Evolutionary conservation across 345 rosid species (phyloP).

Genomic region (Orychophragmus violaceus): DNA sequence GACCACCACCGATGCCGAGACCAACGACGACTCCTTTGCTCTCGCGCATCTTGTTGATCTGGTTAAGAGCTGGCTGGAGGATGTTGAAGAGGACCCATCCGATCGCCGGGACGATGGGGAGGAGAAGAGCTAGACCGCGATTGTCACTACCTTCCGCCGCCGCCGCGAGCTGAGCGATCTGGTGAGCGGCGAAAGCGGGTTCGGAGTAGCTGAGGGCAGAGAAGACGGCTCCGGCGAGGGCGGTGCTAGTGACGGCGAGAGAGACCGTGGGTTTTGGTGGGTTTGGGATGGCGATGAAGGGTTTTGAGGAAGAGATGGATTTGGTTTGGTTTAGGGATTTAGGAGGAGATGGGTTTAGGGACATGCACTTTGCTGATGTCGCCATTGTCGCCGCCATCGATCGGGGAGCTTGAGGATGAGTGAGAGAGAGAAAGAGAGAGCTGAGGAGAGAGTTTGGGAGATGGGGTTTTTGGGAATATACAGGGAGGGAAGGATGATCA

Average conservation of each 20-base stretch:
- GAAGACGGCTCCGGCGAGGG: slow-evolving; percentile 83
- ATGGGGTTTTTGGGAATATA: slow-evolving; percentile 7
- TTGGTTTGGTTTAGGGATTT: neutral
- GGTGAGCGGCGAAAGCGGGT: slow-evolving; percentile 81
- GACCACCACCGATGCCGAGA: slow-evolving; percentile 66
- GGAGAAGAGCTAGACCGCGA: slow-evolving; percentile 78
- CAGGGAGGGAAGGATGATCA: slow-evolving; percentile 32
- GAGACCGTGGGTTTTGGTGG: slow-evolving; percentile 22
- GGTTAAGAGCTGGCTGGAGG: slow-evolving; percentile 90
- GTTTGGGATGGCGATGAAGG: slow-evolving; percentile 17
- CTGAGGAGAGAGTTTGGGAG: neutral
- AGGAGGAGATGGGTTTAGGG: slow-evolving; percentile 29
- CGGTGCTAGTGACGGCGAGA: slow-evolving; percentile 34
- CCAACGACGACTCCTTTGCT: slow-evolving; percentile 60
- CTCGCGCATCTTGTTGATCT: slow-evolving; percentile 67
- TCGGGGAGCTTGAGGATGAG: neutral
- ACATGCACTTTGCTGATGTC: slow-evolving; percentile 60
- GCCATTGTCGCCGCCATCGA: slow-evolving; percentile 61
- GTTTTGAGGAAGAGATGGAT: slow-evolving; percentile 7
- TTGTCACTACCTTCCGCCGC: slow-evolving; percentile 57
- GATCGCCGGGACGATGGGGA: slow-evolving; percentile 79
- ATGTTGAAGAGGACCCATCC: slow-evolving; percentile 94
- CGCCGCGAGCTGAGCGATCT: slow-evolving; percentile 52
- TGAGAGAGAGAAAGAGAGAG: slow-evolving; percentile 16
- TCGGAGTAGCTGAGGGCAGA: slow-evolving; percentile 59